Evolutionary conservation across 768 basidiomycete genomes (phyloP).

Genomic region (Serendipita sp.): DNA sequence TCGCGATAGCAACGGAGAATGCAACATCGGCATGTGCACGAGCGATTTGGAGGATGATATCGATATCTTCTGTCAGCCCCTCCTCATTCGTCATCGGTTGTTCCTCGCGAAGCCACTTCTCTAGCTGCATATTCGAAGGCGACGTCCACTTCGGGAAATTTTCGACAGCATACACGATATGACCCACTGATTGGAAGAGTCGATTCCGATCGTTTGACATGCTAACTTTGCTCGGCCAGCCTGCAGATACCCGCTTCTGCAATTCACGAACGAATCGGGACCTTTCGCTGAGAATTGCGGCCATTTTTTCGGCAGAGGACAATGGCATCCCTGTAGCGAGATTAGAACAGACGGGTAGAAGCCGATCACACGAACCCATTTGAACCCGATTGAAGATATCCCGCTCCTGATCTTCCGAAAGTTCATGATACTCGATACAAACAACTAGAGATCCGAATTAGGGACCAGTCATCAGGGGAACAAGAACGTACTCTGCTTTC

Average conservation of each 20-base stretch:
- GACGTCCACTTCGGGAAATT: slow-evolving; percentile 19
- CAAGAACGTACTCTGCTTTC: slow-evolving; percentile 40
- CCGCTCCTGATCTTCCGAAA: slow-evolving; percentile 40
- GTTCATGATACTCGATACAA: slow-evolving; percentile 60
- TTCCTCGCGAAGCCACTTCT: slow-evolving; percentile 32
- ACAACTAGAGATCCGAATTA: slow-evolving; percentile 24
- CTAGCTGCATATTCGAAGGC: slow-evolving; percentile 21
- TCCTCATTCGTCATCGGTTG: slow-evolving; percentile 19
- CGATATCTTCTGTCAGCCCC: slow-evolving; percentile 20
- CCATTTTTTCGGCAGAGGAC: slow-evolving; percentile 39
- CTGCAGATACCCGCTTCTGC: slow-evolving; percentile 26
- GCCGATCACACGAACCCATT: slow-evolving; percentile 22
- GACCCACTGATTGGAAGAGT: slow-evolving; percentile 44
- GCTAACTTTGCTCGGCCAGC: slow-evolving; percentile 25
- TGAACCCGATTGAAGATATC: slow-evolving; percentile 42
- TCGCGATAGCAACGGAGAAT: slow-evolving; percentile 23
- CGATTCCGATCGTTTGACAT: slow-evolving; percentile 38
- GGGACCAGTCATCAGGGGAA: neutral
- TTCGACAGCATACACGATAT: slow-evolving; percentile 37
- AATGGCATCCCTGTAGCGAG: slow-evolving; percentile 7
- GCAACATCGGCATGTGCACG: slow-evolving; percentile 31
- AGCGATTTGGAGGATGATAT: slow-evolving; percentile 26
- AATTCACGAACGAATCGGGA: slow-evolving; percentile 44
- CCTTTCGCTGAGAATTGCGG: slow-evolving; percentile 44
- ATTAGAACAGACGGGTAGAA: neutral